phyloP scores from a whole-genome alignment of 2,329 filamentous ascomycete species.

The Periconia digitata region DNA sequence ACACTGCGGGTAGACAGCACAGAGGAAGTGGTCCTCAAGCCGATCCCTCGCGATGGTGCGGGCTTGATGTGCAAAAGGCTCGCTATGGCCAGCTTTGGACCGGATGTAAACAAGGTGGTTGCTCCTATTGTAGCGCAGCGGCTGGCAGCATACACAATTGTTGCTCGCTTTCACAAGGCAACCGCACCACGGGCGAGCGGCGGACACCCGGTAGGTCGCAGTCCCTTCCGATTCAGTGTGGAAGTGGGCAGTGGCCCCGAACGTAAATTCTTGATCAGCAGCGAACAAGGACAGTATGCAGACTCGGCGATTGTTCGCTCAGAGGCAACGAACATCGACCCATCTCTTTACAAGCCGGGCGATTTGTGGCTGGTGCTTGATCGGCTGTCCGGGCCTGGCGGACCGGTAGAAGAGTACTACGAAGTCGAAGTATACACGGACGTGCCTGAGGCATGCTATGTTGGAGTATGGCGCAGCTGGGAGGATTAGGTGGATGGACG shows the following conservation, averaged over 20 bases:
- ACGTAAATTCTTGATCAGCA: conserved; percentile 64
- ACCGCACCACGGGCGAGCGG: conserved; percentile 29
- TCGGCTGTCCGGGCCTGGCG: conserved; percentile 64
- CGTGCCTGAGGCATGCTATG: conserved; percentile 45
- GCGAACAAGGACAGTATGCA: conserved; percentile 72
- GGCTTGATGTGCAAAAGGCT: conserved; percentile 69
- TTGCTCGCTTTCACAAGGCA: conserved; percentile 50
- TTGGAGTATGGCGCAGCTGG: conserved; percentile 51
- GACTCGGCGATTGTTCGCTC: conserved; percentile 69
- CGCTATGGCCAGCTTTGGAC: conserved; percentile 53
- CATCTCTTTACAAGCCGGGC: conserved; percentile 56
- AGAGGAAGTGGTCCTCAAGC: conserved; percentile 56
- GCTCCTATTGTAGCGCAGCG: conserved; percentile 54
- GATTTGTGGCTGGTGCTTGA: conserved; percentile 83
- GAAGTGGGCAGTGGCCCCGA: conserved; percentile 73
- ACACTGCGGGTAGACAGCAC: conserved; percentile 72
- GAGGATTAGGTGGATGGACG: conserved; percentile 36
- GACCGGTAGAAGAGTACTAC: conserved; percentile 53
- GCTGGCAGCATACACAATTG: conserved; percentile 64
- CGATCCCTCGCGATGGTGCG: conserved; percentile 72
- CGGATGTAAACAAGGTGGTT: conserved; percentile 56
- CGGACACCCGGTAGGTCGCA: conserved; percentile 36
- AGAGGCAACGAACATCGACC: conserved; percentile 72
- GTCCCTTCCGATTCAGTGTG: conserved; percentile 68
- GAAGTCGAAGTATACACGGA: conserved; percentile 52